Evolutionary conservation across 768 basidiomycete species (phyloP).

Genomic region (Suillus placidus): DNA sequence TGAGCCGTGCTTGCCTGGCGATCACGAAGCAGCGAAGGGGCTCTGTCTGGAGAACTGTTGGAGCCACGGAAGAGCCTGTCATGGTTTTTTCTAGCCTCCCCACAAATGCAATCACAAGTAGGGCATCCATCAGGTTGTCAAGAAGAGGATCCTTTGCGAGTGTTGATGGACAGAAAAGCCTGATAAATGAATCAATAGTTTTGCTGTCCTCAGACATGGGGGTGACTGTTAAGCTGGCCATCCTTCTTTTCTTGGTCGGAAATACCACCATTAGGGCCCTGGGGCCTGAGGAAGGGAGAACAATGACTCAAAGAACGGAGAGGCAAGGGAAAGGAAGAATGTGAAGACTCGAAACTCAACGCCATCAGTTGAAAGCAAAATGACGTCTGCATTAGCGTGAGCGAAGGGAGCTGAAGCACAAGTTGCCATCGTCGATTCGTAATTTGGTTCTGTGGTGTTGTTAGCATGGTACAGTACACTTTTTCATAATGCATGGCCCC

Average conservation of each 20-base stretch:
- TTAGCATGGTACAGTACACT: background rate
- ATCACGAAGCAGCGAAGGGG: conserved; percentile 37
- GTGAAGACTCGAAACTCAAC: conserved; percentile 37
- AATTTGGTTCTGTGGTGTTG: background rate
- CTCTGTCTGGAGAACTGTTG: conserved; percentile 19
- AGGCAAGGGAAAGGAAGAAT: conserved; percentile 36
- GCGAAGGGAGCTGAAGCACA: conserved; percentile 24
- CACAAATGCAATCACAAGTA: conserved; percentile 18
- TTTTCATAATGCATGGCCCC: too few relatives aligned
- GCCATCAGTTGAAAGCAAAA: conserved; percentile 30
- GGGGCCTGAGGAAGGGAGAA: conserved; percentile 34
- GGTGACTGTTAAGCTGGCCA: conserved; percentile 27
- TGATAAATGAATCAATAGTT: conserved; percentile 25
- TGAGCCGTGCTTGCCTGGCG: conserved; percentile 27
- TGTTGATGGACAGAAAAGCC: conserved; percentile 32
- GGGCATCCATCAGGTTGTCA: conserved; percentile 11
- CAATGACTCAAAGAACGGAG: conserved; percentile 37
- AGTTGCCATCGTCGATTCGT: background rate
- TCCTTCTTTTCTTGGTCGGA: conserved; percentile 19
- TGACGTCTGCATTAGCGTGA: conserved; percentile 25
- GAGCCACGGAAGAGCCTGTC: conserved; percentile 23
- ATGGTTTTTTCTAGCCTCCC: conserved; percentile 21
- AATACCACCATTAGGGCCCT: conserved; percentile 17
- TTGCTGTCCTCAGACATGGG: conserved; percentile 23
- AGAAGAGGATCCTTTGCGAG: conserved; percentile 23